Conservation (phyloP, 306 rosid genomes). For the Glycine tomentella region DNA sequence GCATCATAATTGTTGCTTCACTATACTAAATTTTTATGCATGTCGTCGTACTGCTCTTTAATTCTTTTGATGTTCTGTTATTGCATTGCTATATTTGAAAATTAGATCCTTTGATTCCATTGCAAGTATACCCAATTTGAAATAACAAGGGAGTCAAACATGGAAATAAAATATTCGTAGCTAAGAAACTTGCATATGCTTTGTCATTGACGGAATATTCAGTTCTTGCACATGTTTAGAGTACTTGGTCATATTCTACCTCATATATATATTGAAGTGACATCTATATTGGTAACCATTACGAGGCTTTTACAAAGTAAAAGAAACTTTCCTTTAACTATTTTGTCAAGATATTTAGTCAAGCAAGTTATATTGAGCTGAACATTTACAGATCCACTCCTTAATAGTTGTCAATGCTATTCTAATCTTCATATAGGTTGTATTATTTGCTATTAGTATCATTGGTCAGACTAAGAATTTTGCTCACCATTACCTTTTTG, state of each 20-base stretch:
- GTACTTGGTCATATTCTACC: constrained; percentile 3
- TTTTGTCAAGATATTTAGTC: constrained; percentile 4
- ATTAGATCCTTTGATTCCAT: not conserved
- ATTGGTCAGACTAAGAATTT: not conserved
- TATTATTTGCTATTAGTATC: not conserved
- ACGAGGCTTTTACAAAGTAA: not conserved
- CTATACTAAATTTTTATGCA: not conserved
- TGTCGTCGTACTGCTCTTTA: not conserved
- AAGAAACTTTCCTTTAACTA: not conserved
- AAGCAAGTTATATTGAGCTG: constrained; percentile 4
- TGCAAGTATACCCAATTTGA: not conserved
- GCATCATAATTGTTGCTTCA: not conserved
- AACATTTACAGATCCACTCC: constrained; percentile 2
- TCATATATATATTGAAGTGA: not conserved
- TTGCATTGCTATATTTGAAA: not conserved
- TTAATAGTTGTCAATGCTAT: constrained; percentile 7
- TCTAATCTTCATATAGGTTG: constrained; percentile 1
- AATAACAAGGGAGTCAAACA: not conserved
- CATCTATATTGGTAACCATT: not conserved
- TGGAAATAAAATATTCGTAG: constrained; percentile 27
- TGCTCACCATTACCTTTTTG: not conserved
- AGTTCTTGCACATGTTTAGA: not conserved
- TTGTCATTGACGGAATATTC: constrained; percentile 7
- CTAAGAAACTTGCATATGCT: constrained; percentile 13
- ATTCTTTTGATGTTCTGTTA: not conserved